Evolutionary conservation across 192 early-diverging fungal species (phyloP), one percentile per base, ranked within the genome.

Genomic region (Coemansia biformis): DNA sequence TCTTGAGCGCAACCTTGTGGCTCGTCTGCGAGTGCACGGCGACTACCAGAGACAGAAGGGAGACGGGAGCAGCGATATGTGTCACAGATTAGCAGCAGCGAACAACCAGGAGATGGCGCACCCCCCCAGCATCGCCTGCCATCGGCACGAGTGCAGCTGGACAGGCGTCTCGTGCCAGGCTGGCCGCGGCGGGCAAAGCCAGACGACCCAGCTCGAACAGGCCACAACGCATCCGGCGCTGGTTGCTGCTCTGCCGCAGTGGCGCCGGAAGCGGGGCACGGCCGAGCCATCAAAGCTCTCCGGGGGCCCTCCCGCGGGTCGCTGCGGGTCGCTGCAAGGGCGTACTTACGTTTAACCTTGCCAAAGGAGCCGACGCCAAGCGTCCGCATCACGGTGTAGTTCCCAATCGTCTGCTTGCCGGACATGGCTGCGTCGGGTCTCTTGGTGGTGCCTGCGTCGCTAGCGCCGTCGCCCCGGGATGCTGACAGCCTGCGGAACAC

Each of bases 331-430:
- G n/a, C n/a, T n/a, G n/a, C n/a, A n/a, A n/a, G n/a, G n/a, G n/a
- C n/a, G 24, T 56, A 56, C 78, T 75, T 84, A 96, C 94, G 78
- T 74, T 96, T 98, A 33, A 98, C 96, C 80, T 98, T 98, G 42
- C 92, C 96, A 79, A 98, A 98, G 8, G 90, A 92, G 10, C 96
- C 96, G 18, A 89, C 85, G 41, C 96, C 96, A 17, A 98, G 83
- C n/a, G 93, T 96, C 59, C 93, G 87, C 36, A 96, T 76, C 24
- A 96, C 79, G 38, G 88, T 91, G 56, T 98, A 98, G 64, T 92
- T 91, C 2, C 96, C 96, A 58, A 91, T 88, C 49, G 62, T 71
- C 31, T 67, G 66, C 39, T 64, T 75, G 47, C 47, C 38, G 35
- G 69, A 58, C 68, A 72, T 72, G 50, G 26, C 47, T 45, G 26